These are phyloP conservation scores for Iodosphaeria phyllophila DNA, from an alignment of 2,329 filamentous ascomycete genomes.

Conservation along the genomic window DNA sequence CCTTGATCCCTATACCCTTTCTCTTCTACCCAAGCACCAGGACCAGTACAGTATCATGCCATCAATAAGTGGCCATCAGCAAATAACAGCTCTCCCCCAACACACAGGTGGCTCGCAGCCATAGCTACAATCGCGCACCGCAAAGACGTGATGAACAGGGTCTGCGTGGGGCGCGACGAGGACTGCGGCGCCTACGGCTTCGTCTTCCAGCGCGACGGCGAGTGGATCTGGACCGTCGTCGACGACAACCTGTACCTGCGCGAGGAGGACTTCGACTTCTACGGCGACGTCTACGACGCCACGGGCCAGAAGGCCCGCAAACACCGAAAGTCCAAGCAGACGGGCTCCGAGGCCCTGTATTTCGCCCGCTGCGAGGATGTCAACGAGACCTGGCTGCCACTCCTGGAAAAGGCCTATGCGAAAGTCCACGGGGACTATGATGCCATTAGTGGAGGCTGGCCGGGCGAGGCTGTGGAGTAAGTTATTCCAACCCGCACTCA, in stretches of 20 bases:
- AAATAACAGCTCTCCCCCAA: too few species aligned
- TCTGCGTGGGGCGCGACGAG: slow-evolving; percentile 51
- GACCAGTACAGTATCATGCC: too few species aligned
- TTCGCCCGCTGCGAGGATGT: slow-evolving; percentile 50
- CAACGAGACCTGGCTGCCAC: slow-evolving; percentile 57
- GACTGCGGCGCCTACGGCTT: slow-evolving; percentile 55
- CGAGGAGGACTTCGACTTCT: slow-evolving; percentile 31
- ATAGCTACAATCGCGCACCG: slow-evolving; percentile 50
- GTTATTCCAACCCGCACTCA: background rate
- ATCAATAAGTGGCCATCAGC: too few species aligned
- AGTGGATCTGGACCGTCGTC: slow-evolving; percentile 54
- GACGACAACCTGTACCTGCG: slow-evolving; percentile 53
- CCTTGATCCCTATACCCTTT: too few species aligned
- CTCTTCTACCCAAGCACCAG: too few species aligned
- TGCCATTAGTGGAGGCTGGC: slow-evolving; percentile 47
- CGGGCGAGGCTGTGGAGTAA: slow-evolving; percentile 30
- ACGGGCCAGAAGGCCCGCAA: slow-evolving; percentile 35
- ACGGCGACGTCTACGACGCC: slow-evolving; percentile 17
- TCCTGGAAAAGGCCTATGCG: slow-evolving; percentile 61
- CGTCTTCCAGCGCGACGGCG: slow-evolving; percentile 51
- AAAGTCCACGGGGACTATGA: slow-evolving; percentile 51
- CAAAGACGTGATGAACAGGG: slow-evolving; percentile 40
- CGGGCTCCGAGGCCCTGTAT: slow-evolving; percentile 47
- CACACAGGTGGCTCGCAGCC: slow-evolving; percentile 52
- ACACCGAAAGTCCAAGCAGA: slow-evolving; percentile 44